Evolutionary conservation across 768 basidiomycete genomes (phyloP), one percentile per base, ranked within the genome.

Genomic region (Boletellus sp.): DNA sequence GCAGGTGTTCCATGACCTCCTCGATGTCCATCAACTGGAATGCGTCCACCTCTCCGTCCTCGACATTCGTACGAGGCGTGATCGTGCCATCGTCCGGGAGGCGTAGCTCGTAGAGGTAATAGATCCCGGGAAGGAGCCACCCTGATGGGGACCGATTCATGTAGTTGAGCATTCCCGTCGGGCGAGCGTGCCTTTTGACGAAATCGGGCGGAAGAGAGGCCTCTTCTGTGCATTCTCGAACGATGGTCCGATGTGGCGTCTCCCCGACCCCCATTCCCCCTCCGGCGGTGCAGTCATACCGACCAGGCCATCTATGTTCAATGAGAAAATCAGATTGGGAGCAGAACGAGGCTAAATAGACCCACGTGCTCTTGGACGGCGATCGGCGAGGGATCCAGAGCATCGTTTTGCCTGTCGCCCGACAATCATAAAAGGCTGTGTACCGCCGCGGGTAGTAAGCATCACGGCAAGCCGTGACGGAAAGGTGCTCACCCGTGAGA

Each of bases 111-210:
- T 71, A 77, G 32, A 73, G 67, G 49, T 74, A 72, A 54, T 77
- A 77, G 17, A 74, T 59, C 19, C 73, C 73, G 6, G 76, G 76
- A n/a, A 77, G 57, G 16, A 75, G 63, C 73, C 73, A 77, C 35
- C 65, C 65, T 16, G 67, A 59, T 7, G 72, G 73, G 0, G 74
- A 75, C 16, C 72, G 75, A 48, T 75, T 73, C 45, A 66, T 67
- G 57, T 64, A 77, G 19, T 70, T 67, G 17, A 76, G 57, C 41
- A 70, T 64, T 17, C 75, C 75, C 7, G 66, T 68, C 4, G 69
- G 58, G 11, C 66, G 66, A 22, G 64, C 62, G 49, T 63, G 54
- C 16, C 60, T 45, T 49, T 42, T 55, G 43, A 76, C 67, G 51
- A 72, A 74, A 41, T 65, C 62, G 9, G 56, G 50, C 42, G 73